Percentiles rank a stretch among this genome's conserved stretches.
Conservation (phyloP, 306 rosid genomes). For the Begonia loranthoides region DNA sequence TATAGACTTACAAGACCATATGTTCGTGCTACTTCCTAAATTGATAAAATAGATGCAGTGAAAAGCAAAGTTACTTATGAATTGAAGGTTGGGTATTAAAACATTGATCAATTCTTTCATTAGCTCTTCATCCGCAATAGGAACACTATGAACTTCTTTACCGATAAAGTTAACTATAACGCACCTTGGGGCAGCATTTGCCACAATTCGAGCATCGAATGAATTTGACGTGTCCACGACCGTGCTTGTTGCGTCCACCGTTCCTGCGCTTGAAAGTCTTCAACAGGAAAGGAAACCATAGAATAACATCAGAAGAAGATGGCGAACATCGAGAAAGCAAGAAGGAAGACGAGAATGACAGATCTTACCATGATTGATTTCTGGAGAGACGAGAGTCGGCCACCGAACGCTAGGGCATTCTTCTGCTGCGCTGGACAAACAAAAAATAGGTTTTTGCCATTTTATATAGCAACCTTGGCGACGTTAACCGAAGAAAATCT, state of each 20-base stretch:
- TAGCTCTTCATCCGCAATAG: no score
- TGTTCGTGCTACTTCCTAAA: no score
- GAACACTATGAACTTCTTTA: no score
- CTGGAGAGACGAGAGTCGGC: not conserved
- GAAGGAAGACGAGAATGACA: not conserved
- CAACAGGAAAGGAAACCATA: not conserved
- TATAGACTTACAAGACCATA: no score
- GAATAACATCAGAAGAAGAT: not conserved
- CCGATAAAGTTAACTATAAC: not conserved
- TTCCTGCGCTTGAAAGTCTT: conserved; percentile 97
- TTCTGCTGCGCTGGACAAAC: not conserved
- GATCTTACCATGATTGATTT: not conserved
- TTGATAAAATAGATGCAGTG: no score
- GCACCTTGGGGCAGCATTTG: conserved; percentile 92
- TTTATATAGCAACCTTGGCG: not conserved
- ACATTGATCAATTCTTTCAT: no score
- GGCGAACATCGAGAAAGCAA: not conserved
- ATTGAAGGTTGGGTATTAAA: no score
- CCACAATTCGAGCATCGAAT: conserved; percentile 91
- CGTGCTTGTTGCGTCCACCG: conserved; percentile 96
- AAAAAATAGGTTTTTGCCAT: not conserved
- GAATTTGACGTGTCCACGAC: conserved; percentile 91
- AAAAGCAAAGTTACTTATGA: no score
- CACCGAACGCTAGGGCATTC: not conserved
- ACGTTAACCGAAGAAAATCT: not conserved